A percentile compares a stretch with the other conserved stretches of the same genome.
Conservation (phyloP, 208 protist genomes). For the Crithidia fasciculata region DNA sequence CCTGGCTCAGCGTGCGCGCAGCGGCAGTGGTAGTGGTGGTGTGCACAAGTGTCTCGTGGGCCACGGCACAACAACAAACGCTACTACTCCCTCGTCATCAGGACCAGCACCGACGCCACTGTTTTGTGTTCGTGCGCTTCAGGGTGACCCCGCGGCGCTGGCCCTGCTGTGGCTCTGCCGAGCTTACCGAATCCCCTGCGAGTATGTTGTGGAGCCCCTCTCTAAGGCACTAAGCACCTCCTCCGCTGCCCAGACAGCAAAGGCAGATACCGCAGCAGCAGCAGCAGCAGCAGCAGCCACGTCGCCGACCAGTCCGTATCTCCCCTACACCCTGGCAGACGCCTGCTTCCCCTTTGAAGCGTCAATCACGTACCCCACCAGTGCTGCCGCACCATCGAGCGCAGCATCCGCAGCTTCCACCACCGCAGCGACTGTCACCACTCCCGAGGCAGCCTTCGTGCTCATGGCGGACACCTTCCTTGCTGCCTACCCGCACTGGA, state of each 20-base stretch:
- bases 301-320: constrained; percentile 4
- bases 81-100: neutral
- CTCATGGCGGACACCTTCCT: constrained; percentile 32
- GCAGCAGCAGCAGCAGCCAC: neutral
- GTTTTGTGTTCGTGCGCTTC: constrained; percentile 58
- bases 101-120: constrained; percentile 10
- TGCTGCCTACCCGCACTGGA: constrained; percentile 33
- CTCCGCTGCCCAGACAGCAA: neutral
- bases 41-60: neutral
- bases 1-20: constrained; percentile 25
- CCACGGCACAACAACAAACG: neutral
- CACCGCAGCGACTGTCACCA: constrained; percentile 22
- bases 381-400: neutral
- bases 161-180: constrained; percentile 80
- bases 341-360: constrained; percentile 35
- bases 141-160: constrained; percentile 69
- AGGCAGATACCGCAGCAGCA: neutral
- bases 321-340: constrained; percentile 39
- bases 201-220: constrained; percentile 61
- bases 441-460: constrained; percentile 33
- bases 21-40: neutral
- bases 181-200: constrained; percentile 65
- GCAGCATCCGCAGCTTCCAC: neutral
- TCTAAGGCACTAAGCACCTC: constrained; percentile 25
- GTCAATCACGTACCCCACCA: constrained; percentile 9